Base-by-base conservation (phyloP, 148 eudicot genomes). In the Persicaria tinctoria region DNA sequence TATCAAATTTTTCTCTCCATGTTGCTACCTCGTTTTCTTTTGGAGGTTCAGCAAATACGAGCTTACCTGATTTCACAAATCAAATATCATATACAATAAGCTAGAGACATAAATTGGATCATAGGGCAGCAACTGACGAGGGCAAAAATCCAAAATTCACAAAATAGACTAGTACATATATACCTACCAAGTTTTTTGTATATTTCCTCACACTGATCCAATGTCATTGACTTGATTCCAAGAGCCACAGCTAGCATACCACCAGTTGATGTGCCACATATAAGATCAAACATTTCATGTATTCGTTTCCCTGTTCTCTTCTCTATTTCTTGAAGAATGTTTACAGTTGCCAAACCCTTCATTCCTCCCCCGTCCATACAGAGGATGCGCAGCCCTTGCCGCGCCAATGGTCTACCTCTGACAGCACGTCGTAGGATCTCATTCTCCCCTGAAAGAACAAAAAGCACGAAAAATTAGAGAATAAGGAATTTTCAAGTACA, bases 241-340 rank as follows among this genome's bases (percentile, higher is more conserved):
- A 96, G 89, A 80, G 99, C 97, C 80, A 96, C 97, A 68, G 99
- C 99, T 81, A 96, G 93, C 97, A 96, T 96, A 69, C 99, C 99
- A 79, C 99, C 99, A 18, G 99, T 96, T 79, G 99, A 96, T 72
- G 99, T 96, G 73, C 99, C 99, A 86, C 99, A 96, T 74, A 96
- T 89, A 79, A 96, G 91, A 83, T 96, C 99, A 91, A 96, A 96
- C 84, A 96, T 78, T 86, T 96, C 99, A 82, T 96, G 97, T 80
- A 96, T 96, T 76, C 79, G 90, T 83, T 86, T 92, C 78, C 99
- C 99, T 49, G 97, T 88, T 70, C 97, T 88, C 80, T 84, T 92
- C 76, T 96, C 99, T 60, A 96, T 81, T 88, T 96, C 97, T 73
- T 87, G 92, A 41, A 96, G 83, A 32, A 96, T 90, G 84, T 85